Evolutionary conservation across 2,329 filamentous ascomycete species (phyloP), one percentile per base, ranked within the genome.

Genomic region (Fusarium sambucinum): DNA sequence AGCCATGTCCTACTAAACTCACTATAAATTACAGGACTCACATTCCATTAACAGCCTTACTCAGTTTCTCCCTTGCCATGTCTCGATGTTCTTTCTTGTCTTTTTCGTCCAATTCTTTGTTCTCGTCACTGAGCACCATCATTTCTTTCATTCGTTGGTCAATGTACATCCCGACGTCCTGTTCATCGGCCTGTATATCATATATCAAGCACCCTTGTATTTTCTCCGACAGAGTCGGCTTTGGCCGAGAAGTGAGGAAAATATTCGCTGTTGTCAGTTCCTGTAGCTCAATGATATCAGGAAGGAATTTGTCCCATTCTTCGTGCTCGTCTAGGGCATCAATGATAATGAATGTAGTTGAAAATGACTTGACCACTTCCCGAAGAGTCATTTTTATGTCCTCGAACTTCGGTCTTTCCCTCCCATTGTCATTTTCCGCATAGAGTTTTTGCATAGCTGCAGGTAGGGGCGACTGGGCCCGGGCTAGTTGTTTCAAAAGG

Each of bases 1-100:
- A 12, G 5, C 6, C 6, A 4, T 3, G 17, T 13, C 9, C 0
- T 19, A 0, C 1, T 1, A 7, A 7, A 13, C 1, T 6, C n/a
- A 8, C 1, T 4, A 19, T 19, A 6, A 2, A 38, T 5, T 5
- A 2, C 1, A 4, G 19, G 3, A 19, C 35, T 13, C 19, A 13
- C 35, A 37, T 2, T 37, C 35, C 35, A 7, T 13, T 17, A 3
- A 37, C 17, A 19, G 35, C n/a, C 17, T 19, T 19, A 6, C 35
- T 19, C n/a, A 37, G 10, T 37, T 19, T 37, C 5, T 37, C 5
- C 35, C n/a, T 37, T 10, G 19, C 19, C 17, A 37, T 2, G 2
- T 19, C 7, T 12, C n/a, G 35, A n/a, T 3, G 19, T 0, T 37
- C 35, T 6, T 37, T 2, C 11, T 37, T 37, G 16, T 1, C n/a